Conservation (phyloP, 768 basidiomycete species). For the Dendrothele bispora region DNA sequence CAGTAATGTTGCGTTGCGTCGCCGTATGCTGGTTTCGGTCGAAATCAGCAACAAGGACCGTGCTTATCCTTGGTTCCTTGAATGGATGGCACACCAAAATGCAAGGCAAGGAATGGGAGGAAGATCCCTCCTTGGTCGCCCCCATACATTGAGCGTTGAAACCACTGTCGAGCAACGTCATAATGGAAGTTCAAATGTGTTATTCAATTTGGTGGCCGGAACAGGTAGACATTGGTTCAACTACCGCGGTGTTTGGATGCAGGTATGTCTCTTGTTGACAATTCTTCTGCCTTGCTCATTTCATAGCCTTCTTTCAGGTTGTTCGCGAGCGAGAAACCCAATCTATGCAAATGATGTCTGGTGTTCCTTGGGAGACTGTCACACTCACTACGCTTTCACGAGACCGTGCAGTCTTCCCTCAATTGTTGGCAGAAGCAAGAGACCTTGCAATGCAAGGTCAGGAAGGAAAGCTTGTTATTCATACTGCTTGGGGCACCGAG, state of each 20-base stretch:
- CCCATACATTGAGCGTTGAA: conserved; percentile 94
- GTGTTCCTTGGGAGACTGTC: conserved; percentile 96
- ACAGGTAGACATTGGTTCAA: conserved; percentile 93
- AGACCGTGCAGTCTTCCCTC: conserved; percentile 79
- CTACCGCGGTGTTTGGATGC: conserved; percentile 93
- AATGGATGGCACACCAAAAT: conserved; percentile 88
- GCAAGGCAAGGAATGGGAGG: conserved; percentile 26
- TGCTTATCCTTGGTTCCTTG: conserved; percentile 94
- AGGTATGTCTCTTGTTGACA: conserved; percentile 47
- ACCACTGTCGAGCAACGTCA: conserved; percentile 86
- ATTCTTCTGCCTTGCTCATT: neutral
- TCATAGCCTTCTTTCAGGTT: conserved; percentile 50
- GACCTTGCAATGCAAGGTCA: conserved; percentile 82
- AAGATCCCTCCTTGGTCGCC: conserved; percentile 52
- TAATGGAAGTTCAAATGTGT: conserved; percentile 87
- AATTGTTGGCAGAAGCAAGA: conserved; percentile 84
- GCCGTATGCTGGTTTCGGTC: conserved; percentile 90
- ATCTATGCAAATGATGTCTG: conserved; percentile 88
- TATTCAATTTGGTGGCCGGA: conserved; percentile 94
- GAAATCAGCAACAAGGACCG: conserved; percentile 97
- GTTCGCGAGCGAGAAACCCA: conserved; percentile 94
- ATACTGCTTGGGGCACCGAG: conserved; percentile 95
- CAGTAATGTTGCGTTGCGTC: conserved; percentile 73
- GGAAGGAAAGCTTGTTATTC: conserved; percentile 93
- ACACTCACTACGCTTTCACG: conserved; percentile 90